phyloP scores from a whole-genome alignment of 1,284 basidiomycete species.

The Tilletia walkeri region DNA sequence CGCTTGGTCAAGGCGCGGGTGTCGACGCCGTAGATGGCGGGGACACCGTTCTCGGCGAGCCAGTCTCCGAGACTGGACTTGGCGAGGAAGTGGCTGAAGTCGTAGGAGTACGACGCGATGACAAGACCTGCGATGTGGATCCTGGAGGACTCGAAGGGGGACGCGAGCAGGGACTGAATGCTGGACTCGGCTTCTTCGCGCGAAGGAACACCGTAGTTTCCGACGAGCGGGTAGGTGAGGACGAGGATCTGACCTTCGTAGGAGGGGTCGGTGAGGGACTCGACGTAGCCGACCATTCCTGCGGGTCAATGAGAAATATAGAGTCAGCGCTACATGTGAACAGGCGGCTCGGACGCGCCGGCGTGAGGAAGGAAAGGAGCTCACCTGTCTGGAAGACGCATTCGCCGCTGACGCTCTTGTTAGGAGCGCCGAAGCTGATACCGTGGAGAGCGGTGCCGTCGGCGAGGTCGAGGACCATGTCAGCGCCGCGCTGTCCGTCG shows the following conservation, averaged over 20 bases:
- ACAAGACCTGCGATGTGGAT: conserved; percentile 91
- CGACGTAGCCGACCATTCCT: conserved; percentile 91
- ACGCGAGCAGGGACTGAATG: conserved; percentile 58
- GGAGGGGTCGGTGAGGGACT: conserved; percentile 96
- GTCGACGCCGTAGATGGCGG: conserved; percentile 94
- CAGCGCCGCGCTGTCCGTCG: conserved; percentile 20
- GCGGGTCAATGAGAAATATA: background rate
- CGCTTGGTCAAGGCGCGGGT: conserved; percentile 95
- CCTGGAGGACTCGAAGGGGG: conserved; percentile 81
- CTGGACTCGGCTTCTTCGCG: conserved; percentile 60
- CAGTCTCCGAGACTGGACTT: conserved; percentile 81
- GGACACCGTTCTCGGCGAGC: conserved; percentile 92
- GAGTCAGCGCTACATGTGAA: background rate
- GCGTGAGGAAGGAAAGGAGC: conserved; percentile 48
- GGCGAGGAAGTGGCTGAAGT: conserved; percentile 94
- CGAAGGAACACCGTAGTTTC: conserved; percentile 96
- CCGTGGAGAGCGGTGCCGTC: conserved; percentile 88
- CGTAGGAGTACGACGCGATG: conserved; percentile 83
- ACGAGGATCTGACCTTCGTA: conserved; percentile 98
- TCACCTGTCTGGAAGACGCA: conserved; percentile 99
- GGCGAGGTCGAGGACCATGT: conserved; percentile 78
- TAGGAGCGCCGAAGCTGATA: conserved; percentile 87
- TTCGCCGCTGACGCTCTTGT: conserved; percentile 90
- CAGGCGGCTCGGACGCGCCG: background rate
- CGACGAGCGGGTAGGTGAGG: conserved; percentile 92